Conservation (phyloP, 2,329 filamentous ascomycete genomes). For the Bipolaris sorokiniana region DNA sequence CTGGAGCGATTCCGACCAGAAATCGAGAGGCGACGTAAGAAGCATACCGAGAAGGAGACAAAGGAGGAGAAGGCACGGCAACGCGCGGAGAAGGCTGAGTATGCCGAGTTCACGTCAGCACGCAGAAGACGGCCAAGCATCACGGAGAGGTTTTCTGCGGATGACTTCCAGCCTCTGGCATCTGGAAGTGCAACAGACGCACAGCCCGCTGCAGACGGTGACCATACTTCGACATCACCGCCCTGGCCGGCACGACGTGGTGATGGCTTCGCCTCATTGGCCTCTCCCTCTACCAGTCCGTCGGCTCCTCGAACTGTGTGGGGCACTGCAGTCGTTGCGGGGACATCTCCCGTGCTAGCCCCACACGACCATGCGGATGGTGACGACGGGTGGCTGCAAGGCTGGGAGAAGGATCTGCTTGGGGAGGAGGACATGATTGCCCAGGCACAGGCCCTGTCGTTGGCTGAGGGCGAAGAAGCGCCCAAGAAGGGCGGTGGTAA, state of each 20-base stretch:
- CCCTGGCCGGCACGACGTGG: constrained; percentile 62
- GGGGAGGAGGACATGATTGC: constrained; percentile 62
- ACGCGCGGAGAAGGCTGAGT: constrained; percentile 80
- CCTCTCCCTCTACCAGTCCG: constrained; percentile 81
- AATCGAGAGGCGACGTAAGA: constrained; percentile 75
- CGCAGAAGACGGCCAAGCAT: constrained; percentile 64
- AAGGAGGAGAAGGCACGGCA: constrained; percentile 86
- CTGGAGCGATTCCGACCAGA: constrained; percentile 78
- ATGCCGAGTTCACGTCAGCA: constrained; percentile 71
- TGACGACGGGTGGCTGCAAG: constrained; percentile 87
- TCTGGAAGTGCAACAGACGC: constrained; percentile 34
- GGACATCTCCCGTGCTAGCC: constrained; percentile 63
- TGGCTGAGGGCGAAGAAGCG: constrained; percentile 37
- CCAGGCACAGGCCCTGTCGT: constrained; percentile 53
- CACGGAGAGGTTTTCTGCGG: constrained; percentile 58
- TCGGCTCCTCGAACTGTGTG: constrained; percentile 81
- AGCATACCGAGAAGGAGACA: constrained; percentile 80
- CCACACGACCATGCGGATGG: constrained; percentile 49
- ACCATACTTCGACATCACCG: constrained; percentile 53
- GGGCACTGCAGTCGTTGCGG: constrained; percentile 76
- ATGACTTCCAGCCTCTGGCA: constrained; percentile 53
- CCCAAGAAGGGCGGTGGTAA: constrained; percentile 54
- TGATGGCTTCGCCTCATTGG: constrained; percentile 67
- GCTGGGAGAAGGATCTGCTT: constrained; percentile 78
- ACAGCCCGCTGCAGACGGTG: constrained; percentile 37